Evolutionary conservation across 2,329 filamentous ascomycete genomes (phyloP).

Genomic region (Periconia digitata): DNA sequence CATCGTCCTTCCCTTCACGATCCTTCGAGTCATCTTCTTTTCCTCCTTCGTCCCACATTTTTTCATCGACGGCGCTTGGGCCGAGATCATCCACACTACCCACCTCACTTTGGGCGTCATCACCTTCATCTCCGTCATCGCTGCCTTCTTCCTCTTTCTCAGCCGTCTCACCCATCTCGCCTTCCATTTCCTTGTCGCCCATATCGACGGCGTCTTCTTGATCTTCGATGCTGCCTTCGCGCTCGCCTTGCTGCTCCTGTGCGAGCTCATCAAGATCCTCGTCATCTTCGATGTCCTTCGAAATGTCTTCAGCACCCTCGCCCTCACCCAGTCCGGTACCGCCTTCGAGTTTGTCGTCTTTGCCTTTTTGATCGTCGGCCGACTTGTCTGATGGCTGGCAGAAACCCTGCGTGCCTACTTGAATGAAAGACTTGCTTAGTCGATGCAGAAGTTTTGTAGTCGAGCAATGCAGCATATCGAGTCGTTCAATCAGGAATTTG

Average conservation of each 20-base stretch:
- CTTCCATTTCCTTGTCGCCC: constrained; percentile 89
- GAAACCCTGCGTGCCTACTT: constrained; percentile 83
- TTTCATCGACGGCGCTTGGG: constrained; percentile 89
- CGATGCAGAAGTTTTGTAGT: constrained; percentile 74
- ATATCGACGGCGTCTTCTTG: constrained; percentile 88
- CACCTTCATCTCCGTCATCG: constrained; percentile 53
- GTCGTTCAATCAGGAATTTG: constrained; percentile 59
- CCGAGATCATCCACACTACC: constrained; percentile 91
- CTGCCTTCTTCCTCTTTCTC: constrained; percentile 61
- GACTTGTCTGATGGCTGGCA: constrained; percentile 85
- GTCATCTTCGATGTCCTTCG: constrained; percentile 91
- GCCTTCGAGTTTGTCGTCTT: constrained; percentile 78
- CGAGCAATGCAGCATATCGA: constrained; percentile 67
- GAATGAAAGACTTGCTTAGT: constrained; percentile 74
- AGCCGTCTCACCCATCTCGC: constrained; percentile 68
- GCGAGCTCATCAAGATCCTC: constrained; percentile 92
- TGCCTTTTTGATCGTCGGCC: constrained; percentile 62
- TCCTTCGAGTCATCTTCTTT: constrained; percentile 80
- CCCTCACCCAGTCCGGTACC: constrained; percentile 95
- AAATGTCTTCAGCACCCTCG: constrained; percentile 94
- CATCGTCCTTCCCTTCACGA: constrained; percentile 65
- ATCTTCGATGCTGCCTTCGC: constrained; percentile 69
- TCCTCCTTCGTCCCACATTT: constrained; percentile 94
- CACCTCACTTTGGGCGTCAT: constrained; percentile 80
- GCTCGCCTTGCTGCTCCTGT: constrained; percentile 70